Conservation (phyloP, 2,329 filamentous ascomycete species). For the Colletotrichum lupini region DNA sequence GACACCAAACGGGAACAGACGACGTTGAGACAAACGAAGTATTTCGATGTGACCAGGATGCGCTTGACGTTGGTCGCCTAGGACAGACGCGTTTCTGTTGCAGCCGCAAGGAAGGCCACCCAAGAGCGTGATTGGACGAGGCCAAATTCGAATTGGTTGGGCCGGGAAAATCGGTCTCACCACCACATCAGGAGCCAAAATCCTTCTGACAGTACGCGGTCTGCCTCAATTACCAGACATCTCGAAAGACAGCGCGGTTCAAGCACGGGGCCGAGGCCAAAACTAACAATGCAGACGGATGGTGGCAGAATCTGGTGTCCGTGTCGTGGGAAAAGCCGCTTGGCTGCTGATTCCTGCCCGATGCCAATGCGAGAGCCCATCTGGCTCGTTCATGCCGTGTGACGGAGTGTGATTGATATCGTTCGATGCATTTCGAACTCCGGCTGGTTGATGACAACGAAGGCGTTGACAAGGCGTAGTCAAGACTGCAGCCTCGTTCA, state of each 20-base stretch:
- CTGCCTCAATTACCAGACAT: background rate
- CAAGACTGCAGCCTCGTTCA: background rate
- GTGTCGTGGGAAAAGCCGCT: background rate
- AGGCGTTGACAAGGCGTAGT: background rate
- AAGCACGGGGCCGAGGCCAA: background rate
- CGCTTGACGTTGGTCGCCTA: constrained; percentile 35
- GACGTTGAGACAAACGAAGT: constrained; percentile 22
- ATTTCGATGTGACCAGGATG: constrained; percentile 19
- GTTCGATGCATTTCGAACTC: background rate
- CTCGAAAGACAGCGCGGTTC: background rate
- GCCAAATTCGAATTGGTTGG: constrained; percentile 37
- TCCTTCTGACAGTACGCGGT: constrained; percentile 23
- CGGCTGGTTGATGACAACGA: background rate
- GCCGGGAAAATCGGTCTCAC: constrained; percentile 37
- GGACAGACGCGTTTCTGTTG: constrained; percentile 43
- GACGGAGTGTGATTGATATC: constrained; percentile 1
- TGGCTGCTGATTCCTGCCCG: background rate
- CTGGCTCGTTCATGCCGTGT: constrained; percentile 13
- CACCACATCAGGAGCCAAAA: constrained; percentile 5
- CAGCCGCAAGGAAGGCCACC: constrained; percentile 42
- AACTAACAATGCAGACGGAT: constrained; percentile 3
- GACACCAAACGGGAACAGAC: background rate
- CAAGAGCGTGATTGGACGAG: constrained; percentile 43
- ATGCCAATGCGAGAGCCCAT: background rate
- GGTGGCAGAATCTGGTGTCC: constrained; percentile 27